phyloP scores from a whole-genome alignment of 169 alveolate genomes.

The Toxoplasma gondii region DNA sequence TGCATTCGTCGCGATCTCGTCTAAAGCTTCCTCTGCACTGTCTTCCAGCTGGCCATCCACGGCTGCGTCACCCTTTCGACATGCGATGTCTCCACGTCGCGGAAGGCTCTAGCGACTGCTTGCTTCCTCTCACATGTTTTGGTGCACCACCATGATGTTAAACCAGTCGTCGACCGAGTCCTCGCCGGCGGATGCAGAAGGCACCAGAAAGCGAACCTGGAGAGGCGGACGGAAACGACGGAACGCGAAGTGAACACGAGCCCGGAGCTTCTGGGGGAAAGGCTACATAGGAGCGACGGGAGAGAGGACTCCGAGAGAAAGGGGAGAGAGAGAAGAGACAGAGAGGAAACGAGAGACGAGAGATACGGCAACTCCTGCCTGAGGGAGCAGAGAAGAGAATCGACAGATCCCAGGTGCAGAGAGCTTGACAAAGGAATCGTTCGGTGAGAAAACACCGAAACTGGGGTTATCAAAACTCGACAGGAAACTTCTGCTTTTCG shows the following conservation, averaged over 20 bases:
- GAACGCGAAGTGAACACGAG: neutral
- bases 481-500: too few species aligned
- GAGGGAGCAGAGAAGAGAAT: too few species aligned
- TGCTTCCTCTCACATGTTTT: slow-evolving; percentile 79
- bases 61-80: too few species aligned
- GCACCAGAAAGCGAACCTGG: slow-evolving; percentile 65
- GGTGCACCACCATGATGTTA: slow-evolving; percentile 91
- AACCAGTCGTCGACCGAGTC: slow-evolving; percentile 77
- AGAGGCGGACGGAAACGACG: neutral
- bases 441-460: too few species aligned
- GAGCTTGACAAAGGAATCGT: too few species aligned
- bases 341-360: neutral
- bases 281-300: neutral
- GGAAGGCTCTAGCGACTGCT: neutral
- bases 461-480: too few species aligned
- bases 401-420: too few species aligned
- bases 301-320: too few species aligned
- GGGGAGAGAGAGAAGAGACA: neutral
- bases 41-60: too few species aligned
- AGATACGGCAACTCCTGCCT: neutral
- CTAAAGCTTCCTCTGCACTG: too few species aligned
- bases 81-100: too few species aligned
- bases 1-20: too few species aligned
- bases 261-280: neutral
- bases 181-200: slow-evolving; percentile 29